Conservation (phyloP, 176 grass and related monocot genomes). For the Ananas comosus region DNA sequence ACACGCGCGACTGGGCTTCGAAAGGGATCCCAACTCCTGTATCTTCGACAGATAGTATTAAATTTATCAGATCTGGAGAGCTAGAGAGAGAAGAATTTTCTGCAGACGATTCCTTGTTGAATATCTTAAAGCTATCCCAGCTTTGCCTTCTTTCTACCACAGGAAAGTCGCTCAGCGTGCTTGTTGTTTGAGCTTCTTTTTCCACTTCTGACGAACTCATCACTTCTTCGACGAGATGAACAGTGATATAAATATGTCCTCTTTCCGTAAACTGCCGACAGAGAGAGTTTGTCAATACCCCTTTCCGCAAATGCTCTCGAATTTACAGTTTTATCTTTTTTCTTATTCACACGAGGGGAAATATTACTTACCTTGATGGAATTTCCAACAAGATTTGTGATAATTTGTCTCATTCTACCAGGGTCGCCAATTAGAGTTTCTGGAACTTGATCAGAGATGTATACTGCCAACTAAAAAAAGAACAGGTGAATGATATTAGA, state of each 20-base stretch:
- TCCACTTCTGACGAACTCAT: constrained; percentile 41
- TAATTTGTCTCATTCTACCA: constrained; percentile 86
- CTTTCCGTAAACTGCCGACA: constrained; percentile 73
- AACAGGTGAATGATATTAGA: not conserved
- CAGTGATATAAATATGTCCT: constrained; percentile 95
- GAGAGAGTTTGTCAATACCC: constrained; percentile 26
- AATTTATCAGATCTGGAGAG: constrained; percentile 55
- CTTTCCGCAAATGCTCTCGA: constrained; percentile 10
- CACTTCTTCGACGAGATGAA: constrained; percentile 76
- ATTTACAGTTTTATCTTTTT: constrained; percentile 6
- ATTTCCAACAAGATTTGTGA: constrained; percentile 96
- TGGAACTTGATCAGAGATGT: constrained; percentile 90
- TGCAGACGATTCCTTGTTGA: constrained; percentile 33
- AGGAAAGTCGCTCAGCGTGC: constrained; percentile 60
- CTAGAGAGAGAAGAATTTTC: constrained; percentile 35
- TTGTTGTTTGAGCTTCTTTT: constrained; percentile 33
- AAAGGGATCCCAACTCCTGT: constrained; percentile 80
- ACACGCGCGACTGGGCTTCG: constrained; percentile 78
- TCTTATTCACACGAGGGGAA: constrained; percentile 14
- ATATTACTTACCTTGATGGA: constrained; percentile 77
- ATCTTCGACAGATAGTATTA: constrained; percentile 97
- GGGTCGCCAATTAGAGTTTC: constrained; percentile 76
- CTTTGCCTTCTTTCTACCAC: constrained; percentile 56
- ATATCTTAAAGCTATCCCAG: constrained; percentile 59
- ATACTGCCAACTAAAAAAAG: constrained; percentile 71